Base-by-base conservation (phyloP, 208 protist genomes). In the Leptomonas pyrrhocoris region DNA sequence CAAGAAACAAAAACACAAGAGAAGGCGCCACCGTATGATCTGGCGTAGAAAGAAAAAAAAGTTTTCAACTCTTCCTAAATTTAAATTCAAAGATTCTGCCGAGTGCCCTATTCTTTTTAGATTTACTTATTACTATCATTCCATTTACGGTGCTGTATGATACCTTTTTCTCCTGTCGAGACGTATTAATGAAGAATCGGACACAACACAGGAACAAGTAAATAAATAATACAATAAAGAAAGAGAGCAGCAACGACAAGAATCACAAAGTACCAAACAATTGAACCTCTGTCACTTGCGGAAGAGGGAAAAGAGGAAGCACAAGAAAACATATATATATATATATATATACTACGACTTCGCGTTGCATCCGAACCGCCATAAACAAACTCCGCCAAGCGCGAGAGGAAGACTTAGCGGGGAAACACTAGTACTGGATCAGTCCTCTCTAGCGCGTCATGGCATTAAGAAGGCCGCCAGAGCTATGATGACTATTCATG, bases 401-500 rank as follows among this genome's bases (percentile, higher is more conserved):
- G 31, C 23, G 27, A 56, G 31, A 54, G 23, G 51, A 58, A 56
- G 9, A 19, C 9, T n/a, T 5, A 56, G 18, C 34, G 18, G 9
- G 36, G 15, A 34, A 34, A 56, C 28, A 1, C 27, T 4, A 4
- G 2, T 9, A 38, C 23, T 16, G 2, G 11, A 15, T n/a, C 16
- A 19, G 16, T 6, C 16, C 13, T 21, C 43, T 57, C 46, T 23
- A 67, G n/a, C 61, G 61, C 34, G 48, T 48, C 61, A 67, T 57
- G n/a, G 61, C 34, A 6, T 46, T 25, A 23, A 67, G 67, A 21
- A 62, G 43, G 51, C 25, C 43, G 27, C 16, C 51, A 12, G 50
- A 31, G 48, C 64, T 50, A 2, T 1, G 38, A 19, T 55, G 48
- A 27, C 56, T 21, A 34, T 58, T 58, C 27, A 38, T 46, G 48